Conservation (phyloP, 1,139 yeast genomes). For the Pneumocystis carinii region DNA sequence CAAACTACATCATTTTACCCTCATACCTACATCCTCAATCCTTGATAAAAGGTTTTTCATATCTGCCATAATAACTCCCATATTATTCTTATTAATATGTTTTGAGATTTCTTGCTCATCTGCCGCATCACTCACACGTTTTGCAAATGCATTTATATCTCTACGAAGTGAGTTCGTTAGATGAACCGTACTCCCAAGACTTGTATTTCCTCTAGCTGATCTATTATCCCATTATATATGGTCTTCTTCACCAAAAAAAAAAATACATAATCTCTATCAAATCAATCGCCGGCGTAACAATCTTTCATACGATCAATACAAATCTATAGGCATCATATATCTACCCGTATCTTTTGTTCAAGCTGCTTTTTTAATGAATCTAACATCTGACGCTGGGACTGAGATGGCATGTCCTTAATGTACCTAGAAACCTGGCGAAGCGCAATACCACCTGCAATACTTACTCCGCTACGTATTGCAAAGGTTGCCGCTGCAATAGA, state of each 20-base stretch:
- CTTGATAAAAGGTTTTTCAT: constrained; percentile 10
- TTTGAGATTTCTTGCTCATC: constrained; percentile 5
- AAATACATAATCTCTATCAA: constrained; percentile 41
- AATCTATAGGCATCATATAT: no score
- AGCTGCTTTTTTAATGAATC: constrained; percentile 8
- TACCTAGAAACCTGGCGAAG: constrained; percentile 11
- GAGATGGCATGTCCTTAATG: constrained; percentile 10
- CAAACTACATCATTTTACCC: constrained; percentile 16
- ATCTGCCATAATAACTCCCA: constrained; percentile 20
- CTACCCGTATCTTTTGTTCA: constrained; percentile 10
- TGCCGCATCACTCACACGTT: constrained; percentile 28
- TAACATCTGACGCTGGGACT: constrained; percentile 5
- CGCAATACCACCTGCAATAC: constrained; percentile 12
- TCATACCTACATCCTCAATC: constrained; percentile 8
- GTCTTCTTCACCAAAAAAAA: background rate
- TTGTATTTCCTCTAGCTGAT: constrained; percentile 59
- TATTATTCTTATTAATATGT: constrained; percentile 9
- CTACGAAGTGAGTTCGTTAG: constrained; percentile 42
- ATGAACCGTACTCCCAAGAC: constrained; percentile 41
- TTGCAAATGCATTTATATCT: constrained; percentile 49
- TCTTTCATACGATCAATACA: constrained; percentile 15
- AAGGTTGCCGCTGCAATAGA: constrained; percentile 13
- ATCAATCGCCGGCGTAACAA: constrained; percentile 56
- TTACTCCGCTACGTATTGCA: constrained; percentile 13
- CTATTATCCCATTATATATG: constrained; percentile 4